phyloP scores from a whole-genome alignment of 2,329 filamentous ascomycete genomes.

The Arthrobotrys conoides region DNA sequence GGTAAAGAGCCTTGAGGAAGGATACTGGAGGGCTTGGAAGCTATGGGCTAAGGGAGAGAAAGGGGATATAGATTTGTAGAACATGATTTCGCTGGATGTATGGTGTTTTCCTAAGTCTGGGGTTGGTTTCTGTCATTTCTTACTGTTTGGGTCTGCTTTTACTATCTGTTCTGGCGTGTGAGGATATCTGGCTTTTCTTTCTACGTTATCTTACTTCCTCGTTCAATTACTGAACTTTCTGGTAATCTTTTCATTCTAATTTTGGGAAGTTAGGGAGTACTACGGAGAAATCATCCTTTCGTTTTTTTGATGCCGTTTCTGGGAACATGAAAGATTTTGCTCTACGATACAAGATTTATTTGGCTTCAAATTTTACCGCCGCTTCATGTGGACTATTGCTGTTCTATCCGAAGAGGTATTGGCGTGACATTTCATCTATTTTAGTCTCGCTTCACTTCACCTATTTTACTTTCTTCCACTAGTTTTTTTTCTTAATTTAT shows the following conservation, averaged over 20 bases:
- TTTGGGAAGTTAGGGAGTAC: constrained; percentile 42
- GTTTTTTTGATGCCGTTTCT: constrained; percentile 20
- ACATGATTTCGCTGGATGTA: constrained; percentile 11
- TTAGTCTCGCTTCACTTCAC: constrained; percentile 2
- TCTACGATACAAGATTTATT: constrained; percentile 42
- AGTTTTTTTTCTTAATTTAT: neutral
- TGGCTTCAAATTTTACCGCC: constrained; percentile 25
- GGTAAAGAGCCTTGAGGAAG: constrained; percentile 89
- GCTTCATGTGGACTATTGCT: constrained; percentile 48
- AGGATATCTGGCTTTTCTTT: constrained; percentile 24
- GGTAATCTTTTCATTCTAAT: constrained; percentile 21
- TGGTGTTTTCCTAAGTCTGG: constrained; percentile 41
- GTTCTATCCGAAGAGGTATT: neutral
- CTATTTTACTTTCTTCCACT: neutral
- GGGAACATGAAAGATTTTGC: constrained; percentile 30
- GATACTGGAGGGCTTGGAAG: constrained; percentile 89
- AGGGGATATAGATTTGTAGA: constrained; percentile 88
- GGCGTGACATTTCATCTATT: neutral
- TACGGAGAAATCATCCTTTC: constrained; percentile 48
- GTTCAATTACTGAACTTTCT: constrained; percentile 5
- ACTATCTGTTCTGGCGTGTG: constrained; percentile 40
- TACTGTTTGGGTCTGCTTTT: constrained; percentile 34
- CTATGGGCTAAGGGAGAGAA: constrained; percentile 87
- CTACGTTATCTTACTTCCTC: neutral
- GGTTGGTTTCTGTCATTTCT: constrained; percentile 48